phyloP scores from a whole-genome alignment of 1,284 basidiomycete genomes.

The Ganoderma lucidum region DNA sequence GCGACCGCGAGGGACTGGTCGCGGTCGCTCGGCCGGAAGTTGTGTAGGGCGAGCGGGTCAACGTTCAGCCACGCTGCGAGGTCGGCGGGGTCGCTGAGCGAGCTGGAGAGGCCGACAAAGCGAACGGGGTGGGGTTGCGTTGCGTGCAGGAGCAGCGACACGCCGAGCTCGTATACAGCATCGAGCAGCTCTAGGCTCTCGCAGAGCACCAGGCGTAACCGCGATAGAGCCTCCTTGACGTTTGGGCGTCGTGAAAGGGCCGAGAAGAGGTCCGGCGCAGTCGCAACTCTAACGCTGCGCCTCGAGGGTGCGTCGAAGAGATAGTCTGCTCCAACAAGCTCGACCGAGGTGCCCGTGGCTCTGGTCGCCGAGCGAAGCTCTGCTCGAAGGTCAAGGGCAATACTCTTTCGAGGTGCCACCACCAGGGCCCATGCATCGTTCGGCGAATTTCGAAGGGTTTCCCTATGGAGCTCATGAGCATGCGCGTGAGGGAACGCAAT shows the following conservation, averaged over 20 bases:
- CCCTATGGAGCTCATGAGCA: constrained; percentile 48
- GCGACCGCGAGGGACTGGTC: constrained; percentile 80
- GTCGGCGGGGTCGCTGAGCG: constrained; percentile 84
- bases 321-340: constrained; percentile 44
- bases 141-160: constrained; percentile 74
- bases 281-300: constrained; percentile 62
- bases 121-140: constrained; percentile 71
- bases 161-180: constrained; percentile 82
- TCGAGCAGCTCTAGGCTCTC: constrained; percentile 92
- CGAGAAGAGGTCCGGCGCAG: constrained; percentile 57
- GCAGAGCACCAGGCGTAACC: constrained; percentile 76
- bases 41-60: constrained; percentile 70
- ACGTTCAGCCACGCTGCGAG: constrained; percentile 89
- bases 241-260: constrained; percentile 46
- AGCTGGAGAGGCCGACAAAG: constrained; percentile 81
- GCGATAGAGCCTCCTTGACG: constrained; percentile 42
- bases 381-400: constrained; percentile 56
- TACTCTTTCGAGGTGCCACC: constrained; percentile 59
- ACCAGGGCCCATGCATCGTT: constrained; percentile 61
- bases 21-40: constrained; percentile 85
- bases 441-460: constrained; percentile 49
- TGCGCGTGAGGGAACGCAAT: neutral
- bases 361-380: constrained; percentile 54
- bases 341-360: constrained; percentile 54
- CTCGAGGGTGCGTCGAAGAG: constrained; percentile 45